These are phyloP conservation scores for Gossypium raimondii DNA, from an alignment of 345 rosid species.

Conservation along the genomic window DNA sequence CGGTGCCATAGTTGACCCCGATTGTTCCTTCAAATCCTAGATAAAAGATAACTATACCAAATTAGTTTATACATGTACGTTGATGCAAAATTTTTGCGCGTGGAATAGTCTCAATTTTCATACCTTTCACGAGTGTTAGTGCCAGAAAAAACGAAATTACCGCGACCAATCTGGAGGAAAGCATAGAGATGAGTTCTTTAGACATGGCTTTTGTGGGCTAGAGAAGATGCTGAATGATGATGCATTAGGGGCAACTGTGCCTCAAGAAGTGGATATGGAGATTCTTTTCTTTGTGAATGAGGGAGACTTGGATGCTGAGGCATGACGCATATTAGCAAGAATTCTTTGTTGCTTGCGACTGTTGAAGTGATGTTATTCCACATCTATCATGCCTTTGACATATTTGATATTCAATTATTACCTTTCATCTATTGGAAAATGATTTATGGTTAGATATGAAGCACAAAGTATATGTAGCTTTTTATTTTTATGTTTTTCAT, in stretches of 20 bases:
- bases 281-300: slow-evolving; percentile 59
- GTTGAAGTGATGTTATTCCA: slow-evolving; percentile 15
- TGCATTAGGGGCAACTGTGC: slow-evolving; percentile 16
- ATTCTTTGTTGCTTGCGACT: slow-evolving; percentile 14
- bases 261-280: slow-evolving; percentile 28
- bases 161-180: slow-evolving; percentile 12
- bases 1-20: slow-evolving; percentile 81
- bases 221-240: slow-evolving; percentile 6
- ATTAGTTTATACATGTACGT: neutral
- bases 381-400: neutral
- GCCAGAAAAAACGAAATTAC: slow-evolving; percentile 12
- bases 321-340: neutral
- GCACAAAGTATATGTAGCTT: too few relatives aligned
- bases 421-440: neutral
- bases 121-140: slow-evolving; percentile 25
- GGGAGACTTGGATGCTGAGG: slow-evolving; percentile 14
- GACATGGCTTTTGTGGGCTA: slow-evolving; percentile 8
- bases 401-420: neutral
- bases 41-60: neutral
- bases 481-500: too few relatives aligned
- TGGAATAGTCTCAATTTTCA: neutral
- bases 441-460: too few relatives aligned
- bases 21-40: slow-evolving; percentile 41
- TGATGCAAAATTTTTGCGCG: neutral
- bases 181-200: neutral